phyloP scores from a whole-genome alignment of 805 yeast genomes.

The Candida wancherniae region DNA sequence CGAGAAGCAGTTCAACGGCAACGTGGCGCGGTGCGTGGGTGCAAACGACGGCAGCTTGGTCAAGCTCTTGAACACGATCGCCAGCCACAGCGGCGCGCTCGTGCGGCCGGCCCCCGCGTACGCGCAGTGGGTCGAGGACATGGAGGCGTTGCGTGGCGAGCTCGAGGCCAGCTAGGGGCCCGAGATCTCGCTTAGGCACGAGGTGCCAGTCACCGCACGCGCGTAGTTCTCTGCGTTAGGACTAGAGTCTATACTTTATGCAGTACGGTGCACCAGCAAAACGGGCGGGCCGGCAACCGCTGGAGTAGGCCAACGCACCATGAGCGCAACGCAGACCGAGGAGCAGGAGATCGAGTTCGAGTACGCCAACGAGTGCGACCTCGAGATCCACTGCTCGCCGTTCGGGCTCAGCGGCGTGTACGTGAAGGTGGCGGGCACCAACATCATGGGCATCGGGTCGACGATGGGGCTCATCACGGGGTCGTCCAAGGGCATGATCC shows the following conservation, averaged over 20 bases:
- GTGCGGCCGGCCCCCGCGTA: constrained; percentile 2
- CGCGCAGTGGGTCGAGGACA: constrained; percentile 3
- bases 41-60: constrained; percentile 17
- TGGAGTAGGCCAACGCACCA: too few relatives aligned
- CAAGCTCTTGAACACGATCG: constrained; percentile 27
- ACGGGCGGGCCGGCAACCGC: too few relatives aligned
- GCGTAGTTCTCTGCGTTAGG: too few relatives aligned
- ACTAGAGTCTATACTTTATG: too few relatives aligned
- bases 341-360: constrained; percentile 26
- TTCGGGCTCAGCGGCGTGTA: constrained; percentile 51
- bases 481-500: constrained; percentile 43
- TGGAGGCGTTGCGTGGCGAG: too few relatives aligned
- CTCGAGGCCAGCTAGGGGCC: too few relatives aligned
- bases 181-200: too few relatives aligned
- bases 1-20: constrained; percentile 26
- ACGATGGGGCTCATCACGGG: constrained; percentile 57
- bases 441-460: constrained; percentile 50
- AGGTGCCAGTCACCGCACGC: too few relatives aligned
- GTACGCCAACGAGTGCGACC: constrained; percentile 46
- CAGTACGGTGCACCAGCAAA: too few relatives aligned
- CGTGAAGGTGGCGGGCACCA: constrained; percentile 44
- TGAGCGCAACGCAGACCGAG: neutral
- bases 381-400: constrained; percentile 54
- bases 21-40: constrained; percentile 18
- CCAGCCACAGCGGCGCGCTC: constrained; percentile 19